Conservation (phyloP, 345 rosid species). For the Euphorbia lathyris region DNA sequence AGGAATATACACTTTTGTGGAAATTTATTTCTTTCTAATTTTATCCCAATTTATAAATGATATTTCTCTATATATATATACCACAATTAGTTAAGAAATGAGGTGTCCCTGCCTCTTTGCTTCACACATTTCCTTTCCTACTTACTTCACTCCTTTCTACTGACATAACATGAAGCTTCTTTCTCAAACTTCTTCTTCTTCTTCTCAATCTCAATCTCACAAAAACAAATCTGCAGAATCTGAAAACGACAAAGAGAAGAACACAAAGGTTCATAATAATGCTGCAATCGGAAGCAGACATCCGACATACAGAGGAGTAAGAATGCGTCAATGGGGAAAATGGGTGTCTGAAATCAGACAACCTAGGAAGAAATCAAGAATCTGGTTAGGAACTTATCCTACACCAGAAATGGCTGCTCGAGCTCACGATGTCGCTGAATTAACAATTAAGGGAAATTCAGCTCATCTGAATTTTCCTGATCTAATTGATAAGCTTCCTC, state of each 20-base stretch:
- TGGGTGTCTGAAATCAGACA: slow-evolving; percentile 95
- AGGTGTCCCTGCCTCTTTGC: background rate
- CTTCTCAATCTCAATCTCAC: slow-evolving; percentile 10
- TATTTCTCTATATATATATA: background rate
- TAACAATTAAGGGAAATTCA: slow-evolving; percentile 66
- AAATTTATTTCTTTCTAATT: too few relatives aligned
- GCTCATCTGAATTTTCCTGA: slow-evolving; percentile 84
- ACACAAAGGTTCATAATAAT: too few relatives aligned
- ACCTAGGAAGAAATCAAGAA: slow-evolving; percentile 87
- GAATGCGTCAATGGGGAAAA: slow-evolving; percentile 94
- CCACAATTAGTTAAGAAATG: too few relatives aligned
- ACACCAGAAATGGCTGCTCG: slow-evolving; percentile 97
- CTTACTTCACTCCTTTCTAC: too few relatives aligned
- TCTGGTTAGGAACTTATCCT: slow-evolving; percentile 85
- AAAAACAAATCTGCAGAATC: background rate
- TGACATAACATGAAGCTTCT: slow-evolving; percentile 9
- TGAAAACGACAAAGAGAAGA: slow-evolving; percentile 10
- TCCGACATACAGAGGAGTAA: slow-evolving; percentile 66
- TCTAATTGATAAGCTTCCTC: slow-evolving; percentile 55
- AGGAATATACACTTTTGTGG: too few relatives aligned
- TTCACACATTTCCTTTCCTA: background rate
- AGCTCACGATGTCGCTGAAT: slow-evolving; percentile 89
- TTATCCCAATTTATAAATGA: too few relatives aligned
- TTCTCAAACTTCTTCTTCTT: slow-evolving; percentile 18
- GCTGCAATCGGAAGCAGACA: slow-evolving; percentile 25